These are phyloP conservation scores for Tricholoma bakamatsutake DNA, from an alignment of 768 basidiomycete species.

Conservation along the genomic window DNA sequence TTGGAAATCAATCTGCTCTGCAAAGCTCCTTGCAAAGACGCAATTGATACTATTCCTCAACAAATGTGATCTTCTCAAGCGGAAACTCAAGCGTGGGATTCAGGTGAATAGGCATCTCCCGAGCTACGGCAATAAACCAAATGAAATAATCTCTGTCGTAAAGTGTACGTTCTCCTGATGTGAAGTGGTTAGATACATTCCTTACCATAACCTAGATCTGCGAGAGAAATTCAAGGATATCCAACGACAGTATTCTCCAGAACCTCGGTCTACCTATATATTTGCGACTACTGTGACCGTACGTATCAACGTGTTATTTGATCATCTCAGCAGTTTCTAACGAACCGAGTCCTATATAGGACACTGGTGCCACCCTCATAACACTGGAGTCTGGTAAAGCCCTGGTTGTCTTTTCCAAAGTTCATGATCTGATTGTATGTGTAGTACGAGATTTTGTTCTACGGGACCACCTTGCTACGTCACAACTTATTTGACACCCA, in stretches of 20 bases:
- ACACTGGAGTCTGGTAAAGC: constrained; percentile 50
- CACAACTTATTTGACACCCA: constrained; percentile 41
- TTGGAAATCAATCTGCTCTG: constrained; percentile 66
- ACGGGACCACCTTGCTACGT: constrained; percentile 47
- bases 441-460: constrained; percentile 59
- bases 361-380: constrained; percentile 55
- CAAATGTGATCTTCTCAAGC: constrained; percentile 62
- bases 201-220: constrained; percentile 38
- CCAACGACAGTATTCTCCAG: constrained; percentile 49
- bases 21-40: constrained; percentile 53
- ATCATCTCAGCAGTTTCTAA: background rate
- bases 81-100: constrained; percentile 58
- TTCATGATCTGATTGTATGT: constrained; percentile 3
- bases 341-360: constrained; percentile 27
- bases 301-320: constrained; percentile 17
- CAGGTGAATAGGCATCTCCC: constrained; percentile 53
- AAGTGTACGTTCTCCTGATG: constrained; percentile 45
- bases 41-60: constrained; percentile 62
- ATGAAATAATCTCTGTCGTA: constrained; percentile 56
- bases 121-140: constrained; percentile 63
- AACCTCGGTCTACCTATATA: constrained; percentile 51
- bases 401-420: background rate
- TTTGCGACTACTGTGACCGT: constrained; percentile 70
- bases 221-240: constrained; percentile 67
- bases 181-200: background rate